A percentile compares a stretch with the other conserved stretches of the same genome.
phyloP scores from a whole-genome alignment of 768 basidiomycete species.

The Hygrophoropsis aurantiaca region DNA sequence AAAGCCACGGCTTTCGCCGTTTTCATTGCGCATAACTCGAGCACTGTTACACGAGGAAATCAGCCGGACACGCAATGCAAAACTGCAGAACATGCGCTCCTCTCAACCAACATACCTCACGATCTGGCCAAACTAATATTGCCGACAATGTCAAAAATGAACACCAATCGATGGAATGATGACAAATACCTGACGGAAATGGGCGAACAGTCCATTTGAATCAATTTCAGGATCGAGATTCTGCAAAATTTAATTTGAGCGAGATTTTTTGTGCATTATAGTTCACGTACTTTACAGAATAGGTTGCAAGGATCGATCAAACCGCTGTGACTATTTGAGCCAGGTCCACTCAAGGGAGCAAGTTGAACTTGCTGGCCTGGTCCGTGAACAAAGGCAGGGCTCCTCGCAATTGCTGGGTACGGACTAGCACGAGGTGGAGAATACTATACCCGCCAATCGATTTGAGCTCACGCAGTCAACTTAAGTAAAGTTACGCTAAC shows the following conservation, averaged over 20 bases:
- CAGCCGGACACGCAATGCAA: not conserved
- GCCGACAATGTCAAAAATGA: conserved; percentile 14
- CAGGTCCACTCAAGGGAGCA: conserved; percentile 71
- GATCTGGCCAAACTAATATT: conserved; percentile 78
- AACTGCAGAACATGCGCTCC: not conserved
- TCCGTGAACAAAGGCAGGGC: conserved; percentile 69
- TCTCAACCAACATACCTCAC: conserved; percentile 59
- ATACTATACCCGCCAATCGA: too few relatives aligned
- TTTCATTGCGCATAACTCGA: conserved; percentile 88
- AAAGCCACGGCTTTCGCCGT: conserved; percentile 80
- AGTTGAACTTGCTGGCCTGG: conserved; percentile 90
- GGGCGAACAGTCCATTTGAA: conserved; percentile 79
- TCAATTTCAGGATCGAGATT: conserved; percentile 84
- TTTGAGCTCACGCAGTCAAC: too few relatives aligned
- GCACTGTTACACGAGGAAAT: conserved; percentile 49
- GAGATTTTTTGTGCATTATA: not conserved
- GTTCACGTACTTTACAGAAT: conserved; percentile 70
- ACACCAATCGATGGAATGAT: conserved; percentile 1
- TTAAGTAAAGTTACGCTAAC: conserved; percentile 28
- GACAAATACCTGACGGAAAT: conserved; percentile 70
- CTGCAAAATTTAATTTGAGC: conserved; percentile 39
- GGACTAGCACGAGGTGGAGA: conserved; percentile 65
- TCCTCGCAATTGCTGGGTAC: conserved; percentile 39
- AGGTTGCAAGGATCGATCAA: conserved; percentile 89
- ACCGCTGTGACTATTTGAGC: conserved; percentile 82